phyloP scores from a whole-genome alignment of 345 rosid genomes.

The Eucalyptus sideroxylon region DNA sequence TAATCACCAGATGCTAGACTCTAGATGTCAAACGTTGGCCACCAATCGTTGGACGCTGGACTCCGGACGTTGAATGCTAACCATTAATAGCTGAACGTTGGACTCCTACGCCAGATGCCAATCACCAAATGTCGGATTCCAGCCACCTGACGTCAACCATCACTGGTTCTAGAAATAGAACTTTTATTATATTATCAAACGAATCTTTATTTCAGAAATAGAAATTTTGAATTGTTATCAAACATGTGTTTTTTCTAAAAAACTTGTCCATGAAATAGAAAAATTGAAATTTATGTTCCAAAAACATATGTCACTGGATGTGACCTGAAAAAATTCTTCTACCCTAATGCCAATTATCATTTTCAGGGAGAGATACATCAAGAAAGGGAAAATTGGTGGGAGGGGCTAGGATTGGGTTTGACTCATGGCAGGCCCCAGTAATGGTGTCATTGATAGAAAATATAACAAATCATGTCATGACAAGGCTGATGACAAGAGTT shows the following conservation, averaged over 20 bases:
- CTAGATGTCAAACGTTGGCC: fast-evolving
- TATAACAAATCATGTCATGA: fast-evolving
- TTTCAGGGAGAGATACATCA: not conserved
- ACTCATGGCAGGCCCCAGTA: not conserved
- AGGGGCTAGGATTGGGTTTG: fast-evolving
- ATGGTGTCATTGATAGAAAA: not conserved
- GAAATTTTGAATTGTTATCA: no score
- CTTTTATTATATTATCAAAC: no score
- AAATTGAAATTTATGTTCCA: no score
- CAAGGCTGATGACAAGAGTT: not conserved
- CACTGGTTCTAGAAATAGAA: fast-evolving
- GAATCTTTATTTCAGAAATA: no score
- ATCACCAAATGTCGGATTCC: fast-evolving
- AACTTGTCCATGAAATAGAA: no score
- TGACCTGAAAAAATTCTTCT: not conserved
- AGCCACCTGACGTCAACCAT: fast-evolving
- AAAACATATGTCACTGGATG: not conserved
- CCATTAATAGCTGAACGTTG: fast-evolving
- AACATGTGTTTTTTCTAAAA: fast-evolving
- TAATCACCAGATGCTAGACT: fast-evolving
- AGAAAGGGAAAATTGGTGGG: not conserved
- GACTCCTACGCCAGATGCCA: fast-evolving
- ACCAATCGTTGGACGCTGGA: fast-evolving
- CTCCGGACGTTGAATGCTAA: fast-evolving
- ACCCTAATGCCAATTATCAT: not conserved